Conservation (phyloP, 306 rosid genomes). For the Clitoria ternatea region DNA sequence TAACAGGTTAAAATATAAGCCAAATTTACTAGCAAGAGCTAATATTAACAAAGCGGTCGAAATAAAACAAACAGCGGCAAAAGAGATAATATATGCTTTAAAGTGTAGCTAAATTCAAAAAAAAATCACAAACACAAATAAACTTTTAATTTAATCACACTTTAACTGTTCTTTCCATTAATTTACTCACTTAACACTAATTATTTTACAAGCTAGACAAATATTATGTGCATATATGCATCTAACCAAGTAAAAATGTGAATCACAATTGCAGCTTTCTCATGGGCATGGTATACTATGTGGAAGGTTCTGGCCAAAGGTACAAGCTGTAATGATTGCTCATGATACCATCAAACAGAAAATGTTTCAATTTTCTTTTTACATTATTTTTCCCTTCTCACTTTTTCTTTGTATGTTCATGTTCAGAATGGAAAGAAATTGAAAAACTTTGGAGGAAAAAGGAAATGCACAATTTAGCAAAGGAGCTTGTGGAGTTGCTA, state of each 20-base stretch:
- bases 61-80: no score
- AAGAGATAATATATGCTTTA: no score
- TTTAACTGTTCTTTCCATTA: no score
- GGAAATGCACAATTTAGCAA: constrained; percentile 28
- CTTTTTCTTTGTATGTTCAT: not conserved
- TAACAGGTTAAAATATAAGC: not conserved
- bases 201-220: no score
- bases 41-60: no score
- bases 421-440: constrained; percentile 31
- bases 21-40: no score
- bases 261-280: constrained; percentile 27
- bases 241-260: not conserved
- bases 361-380: not conserved
- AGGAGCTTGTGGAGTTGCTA: constrained; percentile 24
- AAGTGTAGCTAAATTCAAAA: no score
- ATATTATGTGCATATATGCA: not conserved
- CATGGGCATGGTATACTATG: constrained; percentile 27
- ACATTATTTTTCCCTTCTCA: not conserved
- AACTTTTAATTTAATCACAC: no score
- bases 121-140: no score
- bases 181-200: no score
- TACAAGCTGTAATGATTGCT: not conserved
- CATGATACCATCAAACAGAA: not conserved
- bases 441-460: constrained; percentile 34
- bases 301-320: constrained; percentile 38